A percentile compares a stretch with the other conserved stretches of the same genome.
These are phyloP conservation scores for Ceratocystis destructans DNA, from an alignment of 2,329 filamentous ascomycete genomes.

Conservation along the genomic window DNA sequence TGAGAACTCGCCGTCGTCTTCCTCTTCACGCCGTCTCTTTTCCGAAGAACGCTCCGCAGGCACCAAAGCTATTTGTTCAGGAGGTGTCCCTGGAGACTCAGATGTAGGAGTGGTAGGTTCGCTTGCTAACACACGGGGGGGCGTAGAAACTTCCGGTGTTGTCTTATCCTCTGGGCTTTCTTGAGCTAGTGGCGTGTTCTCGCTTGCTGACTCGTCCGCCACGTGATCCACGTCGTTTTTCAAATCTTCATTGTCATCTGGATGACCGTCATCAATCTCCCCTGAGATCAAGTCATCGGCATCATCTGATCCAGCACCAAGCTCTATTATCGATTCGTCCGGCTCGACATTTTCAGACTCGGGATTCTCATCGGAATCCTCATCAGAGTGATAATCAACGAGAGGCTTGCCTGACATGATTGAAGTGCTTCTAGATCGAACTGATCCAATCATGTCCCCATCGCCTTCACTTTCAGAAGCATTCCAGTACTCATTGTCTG, in stretches of 20 bases:
- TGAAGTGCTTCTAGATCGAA: constrained; percentile 22
- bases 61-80: constrained; percentile 30
- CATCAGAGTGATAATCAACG: constrained; percentile 87
- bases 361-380: constrained; percentile 50
- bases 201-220: neutral
- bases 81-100: constrained; percentile 25
- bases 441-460: constrained; percentile 7
- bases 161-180: neutral
- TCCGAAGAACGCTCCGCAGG: constrained; percentile 70
- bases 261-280: neutral
- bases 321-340: neutral
- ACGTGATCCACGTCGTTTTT: neutral
- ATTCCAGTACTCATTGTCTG: constrained; percentile 77
- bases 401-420: constrained; percentile 54
- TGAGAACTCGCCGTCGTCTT: constrained; percentile 65
- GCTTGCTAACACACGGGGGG: constrained; percentile 16
- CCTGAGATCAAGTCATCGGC: neutral
- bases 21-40: constrained; percentile 82
- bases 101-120: constrained; percentile 18
- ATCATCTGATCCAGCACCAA: neutral
- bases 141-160: constrained; percentile 20
- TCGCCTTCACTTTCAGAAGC: constrained; percentile 51
- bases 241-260: neutral
- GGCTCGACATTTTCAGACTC: constrained; percentile 36
- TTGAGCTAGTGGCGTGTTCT: neutral